phyloP scores from a whole-genome alignment of 495 filamentous ascomycete genomes.

The Tuber umbilicatum region DNA sequence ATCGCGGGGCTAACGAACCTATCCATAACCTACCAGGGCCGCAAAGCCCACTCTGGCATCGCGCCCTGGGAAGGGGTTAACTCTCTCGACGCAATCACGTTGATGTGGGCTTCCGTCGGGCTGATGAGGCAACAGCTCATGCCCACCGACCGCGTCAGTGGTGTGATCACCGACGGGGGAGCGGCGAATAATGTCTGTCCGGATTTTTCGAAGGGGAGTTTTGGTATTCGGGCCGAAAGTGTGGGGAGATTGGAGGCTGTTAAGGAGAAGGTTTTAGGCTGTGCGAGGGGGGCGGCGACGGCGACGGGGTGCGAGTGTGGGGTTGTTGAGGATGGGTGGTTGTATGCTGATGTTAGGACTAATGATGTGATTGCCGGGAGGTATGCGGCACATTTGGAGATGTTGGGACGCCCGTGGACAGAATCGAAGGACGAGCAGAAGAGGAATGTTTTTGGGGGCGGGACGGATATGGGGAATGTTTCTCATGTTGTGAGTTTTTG shows the following conservation, averaged over 20 bases:
- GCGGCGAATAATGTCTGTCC: slow-evolving; percentile 59
- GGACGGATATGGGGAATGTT: not conserved
- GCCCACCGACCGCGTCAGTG: slow-evolving; percentile 56
- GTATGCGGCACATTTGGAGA: not conserved
- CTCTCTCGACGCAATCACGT: slow-evolving; percentile 57
- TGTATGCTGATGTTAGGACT: not conserved
- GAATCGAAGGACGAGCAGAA: not conserved
- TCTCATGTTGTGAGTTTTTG: not conserved
- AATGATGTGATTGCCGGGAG: not conserved
- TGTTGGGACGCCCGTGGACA: not conserved
- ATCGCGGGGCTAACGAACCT: not conserved
- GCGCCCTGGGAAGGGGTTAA: slow-evolving; percentile 61
- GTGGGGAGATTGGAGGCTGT: slow-evolving; percentile 48
- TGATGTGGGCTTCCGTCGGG: slow-evolving; percentile 56
- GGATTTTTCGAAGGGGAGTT: slow-evolving; percentile 51
- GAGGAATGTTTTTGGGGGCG: not conserved
- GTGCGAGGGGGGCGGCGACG: slow-evolving; percentile 55
- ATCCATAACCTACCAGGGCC: not conserved
- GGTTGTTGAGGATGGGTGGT: not conserved
- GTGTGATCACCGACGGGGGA: slow-evolving; percentile 55
- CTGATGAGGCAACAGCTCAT: slow-evolving; percentile 59
- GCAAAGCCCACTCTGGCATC: slow-evolving; percentile 52
- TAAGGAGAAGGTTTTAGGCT: slow-evolving; percentile 50
- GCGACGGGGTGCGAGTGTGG: slow-evolving; percentile 49
- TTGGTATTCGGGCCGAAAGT: slow-evolving; percentile 50